Evolutionary conservation across 352 stramenopile species (phyloP).

Genomic region (Pythium pyrilobum): DNA sequence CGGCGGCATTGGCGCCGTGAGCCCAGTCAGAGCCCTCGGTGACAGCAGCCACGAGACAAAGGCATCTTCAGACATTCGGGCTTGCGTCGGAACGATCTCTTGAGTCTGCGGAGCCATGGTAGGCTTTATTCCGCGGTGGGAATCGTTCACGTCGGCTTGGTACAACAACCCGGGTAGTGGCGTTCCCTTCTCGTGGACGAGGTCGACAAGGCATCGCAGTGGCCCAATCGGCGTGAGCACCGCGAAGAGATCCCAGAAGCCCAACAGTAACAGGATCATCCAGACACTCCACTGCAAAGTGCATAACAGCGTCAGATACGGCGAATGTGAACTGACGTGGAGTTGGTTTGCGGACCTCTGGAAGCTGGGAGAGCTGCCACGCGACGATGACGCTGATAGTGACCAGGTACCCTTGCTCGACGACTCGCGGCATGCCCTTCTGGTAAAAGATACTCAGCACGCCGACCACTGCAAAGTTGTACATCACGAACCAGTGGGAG

Average conservation of each 20-base stretch:
- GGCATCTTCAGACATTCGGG: not conserved
- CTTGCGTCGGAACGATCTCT: not conserved
- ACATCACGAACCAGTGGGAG: constrained; percentile 72
- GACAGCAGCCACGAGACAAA: constrained; percentile 19
- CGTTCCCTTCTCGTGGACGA: constrained; percentile 87
- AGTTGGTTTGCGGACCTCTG: constrained; percentile 83
- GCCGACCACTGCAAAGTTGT: constrained; percentile 85
- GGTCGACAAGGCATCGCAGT: constrained; percentile 89
- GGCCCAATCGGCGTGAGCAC: constrained; percentile 95
- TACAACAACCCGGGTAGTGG: constrained; percentile 93
- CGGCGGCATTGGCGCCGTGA: not conserved
- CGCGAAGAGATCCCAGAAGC: constrained; percentile 96
- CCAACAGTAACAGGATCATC: constrained; percentile 90
- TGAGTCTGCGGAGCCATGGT: not conserved
- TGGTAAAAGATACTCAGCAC: constrained; percentile 87
- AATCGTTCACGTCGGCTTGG: constrained; percentile 76
- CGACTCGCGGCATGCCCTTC: constrained; percentile 58
- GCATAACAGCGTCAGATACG: not conserved
- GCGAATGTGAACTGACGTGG: not conserved
- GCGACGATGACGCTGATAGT: constrained; percentile 93
- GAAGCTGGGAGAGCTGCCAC: constrained; percentile 95
- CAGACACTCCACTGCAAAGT: constrained; percentile 69
- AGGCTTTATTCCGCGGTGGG: constrained; percentile 17
- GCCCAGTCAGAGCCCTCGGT: not conserved
- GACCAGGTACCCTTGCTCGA: constrained; percentile 92